Evolutionary conservation across 2,329 filamentous ascomycete genomes (phyloP), one percentile per base, ranked within the genome.

Genomic region (Ascochyta koolunga): DNA sequence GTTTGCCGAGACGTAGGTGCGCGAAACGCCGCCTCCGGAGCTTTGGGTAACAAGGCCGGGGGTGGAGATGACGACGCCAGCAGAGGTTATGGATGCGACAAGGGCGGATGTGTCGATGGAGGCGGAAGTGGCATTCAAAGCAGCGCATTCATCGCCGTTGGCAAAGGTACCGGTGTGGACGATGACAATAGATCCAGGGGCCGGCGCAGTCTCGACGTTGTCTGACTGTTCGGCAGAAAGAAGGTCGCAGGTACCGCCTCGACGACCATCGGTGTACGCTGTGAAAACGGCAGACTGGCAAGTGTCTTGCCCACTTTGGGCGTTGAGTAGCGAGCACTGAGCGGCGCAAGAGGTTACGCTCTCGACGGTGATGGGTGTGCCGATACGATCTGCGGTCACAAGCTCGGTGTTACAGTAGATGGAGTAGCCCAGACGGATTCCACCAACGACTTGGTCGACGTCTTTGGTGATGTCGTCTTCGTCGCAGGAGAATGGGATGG

Each of bases 311-410:
- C 59, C 58, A 16, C 60, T 58, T 13, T 47, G 49, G 16, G 66
- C 56, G 32, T 73, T 70, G 11, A 69, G 27, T 16, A 65, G 54
- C 8, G 70, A 70, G 41, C 70, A 73, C 52, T 67, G 61, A 10
- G 59, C 64, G 44, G 66, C 60, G 45, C 69, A 72, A 4, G 63
- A 59, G 8, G 66, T 68, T 18, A 59, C 52, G 40, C 59, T 59
- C 1, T 66, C 58, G 2, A 65, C 59, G 3, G 56, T 32, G 22
- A 61, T 63, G 21, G 60, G 58, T 2, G 29, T 45, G 9, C 60
- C 58, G 4, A 68, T 31, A 8, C 58, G 58, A 22, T 65, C 67
- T 40, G 58, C 54, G 2, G 55, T 58, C 3, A 59, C 51, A 16
- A 68, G 48, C 9, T 64, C 58, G 2, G 61, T 70, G 41, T 71